These are phyloP conservation scores for Neurospora discreta DNA, from an alignment of 495 filamentous ascomycete species.

Conservation along the genomic window DNA sequence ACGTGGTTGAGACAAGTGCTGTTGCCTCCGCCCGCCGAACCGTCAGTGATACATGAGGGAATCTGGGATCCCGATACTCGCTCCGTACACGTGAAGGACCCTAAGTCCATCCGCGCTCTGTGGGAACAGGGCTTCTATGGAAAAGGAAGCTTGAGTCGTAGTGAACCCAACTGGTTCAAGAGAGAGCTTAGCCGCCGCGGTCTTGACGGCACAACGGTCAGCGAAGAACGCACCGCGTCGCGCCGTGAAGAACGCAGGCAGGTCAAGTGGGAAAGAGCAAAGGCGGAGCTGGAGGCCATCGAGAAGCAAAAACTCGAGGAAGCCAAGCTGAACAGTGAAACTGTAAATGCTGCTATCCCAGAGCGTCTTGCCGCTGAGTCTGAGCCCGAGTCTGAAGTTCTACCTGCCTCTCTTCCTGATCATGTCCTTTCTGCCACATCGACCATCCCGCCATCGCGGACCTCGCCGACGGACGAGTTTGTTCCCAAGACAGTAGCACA, in stretches of 20 bases:
- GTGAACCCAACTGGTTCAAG: constrained; percentile 86
- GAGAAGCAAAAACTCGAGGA: constrained; percentile 58
- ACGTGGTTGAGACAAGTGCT: constrained; percentile 64
- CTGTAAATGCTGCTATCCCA: not conserved
- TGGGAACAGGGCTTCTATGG: constrained; percentile 97
- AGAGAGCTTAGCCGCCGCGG: constrained; percentile 65
- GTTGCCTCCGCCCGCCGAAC: constrained; percentile 54
- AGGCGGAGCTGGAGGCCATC: constrained; percentile 67
- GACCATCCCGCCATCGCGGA: not conserved
- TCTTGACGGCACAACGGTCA: constrained; percentile 40
- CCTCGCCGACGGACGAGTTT: not conserved
- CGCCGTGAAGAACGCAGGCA: constrained; percentile 69
- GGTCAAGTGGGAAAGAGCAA: constrained; percentile 84
- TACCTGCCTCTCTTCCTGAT: not conserved
- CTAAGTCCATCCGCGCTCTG: constrained; percentile 59
- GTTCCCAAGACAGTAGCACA: not conserved
- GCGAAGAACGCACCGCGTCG: constrained; percentile 66
- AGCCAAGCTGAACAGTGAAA: constrained; percentile 23
- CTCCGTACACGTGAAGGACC: constrained; percentile 76
- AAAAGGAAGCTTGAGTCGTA: constrained; percentile 83
- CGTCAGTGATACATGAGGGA: constrained; percentile 52
- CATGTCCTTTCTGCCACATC: not conserved
- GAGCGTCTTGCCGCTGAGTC: not conserved
- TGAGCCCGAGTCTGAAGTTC: not conserved
- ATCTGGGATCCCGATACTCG: constrained; percentile 68